Evolutionary conservation across 495 filamentous ascomycete genomes (phyloP).

Genomic region (Podospora sp.): DNA sequence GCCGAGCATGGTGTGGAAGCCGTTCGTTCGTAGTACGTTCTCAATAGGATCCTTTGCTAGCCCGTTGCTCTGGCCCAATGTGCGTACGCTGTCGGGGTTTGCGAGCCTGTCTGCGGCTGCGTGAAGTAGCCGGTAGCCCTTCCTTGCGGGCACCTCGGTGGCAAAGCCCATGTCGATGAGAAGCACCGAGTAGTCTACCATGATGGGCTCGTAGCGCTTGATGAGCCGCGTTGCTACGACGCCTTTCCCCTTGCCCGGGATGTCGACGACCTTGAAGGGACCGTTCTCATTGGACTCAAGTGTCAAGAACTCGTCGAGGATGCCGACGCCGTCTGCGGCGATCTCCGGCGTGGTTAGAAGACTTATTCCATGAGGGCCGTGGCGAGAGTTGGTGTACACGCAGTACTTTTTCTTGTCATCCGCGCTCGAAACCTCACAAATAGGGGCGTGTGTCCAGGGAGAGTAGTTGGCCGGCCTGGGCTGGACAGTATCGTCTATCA

Average conservation of each 20-base stretch:
- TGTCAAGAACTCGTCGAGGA: slow-evolving; percentile 34
- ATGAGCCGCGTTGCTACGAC: slow-evolving; percentile 40
- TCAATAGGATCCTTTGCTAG: slow-evolving; percentile 41
- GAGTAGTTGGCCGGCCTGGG: slow-evolving; percentile 7
- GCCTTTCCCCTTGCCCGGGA: slow-evolving; percentile 45
- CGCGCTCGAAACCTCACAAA: slow-evolving; percentile 29
- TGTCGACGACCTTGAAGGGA: slow-evolving; percentile 35
- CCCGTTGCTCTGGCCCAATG: slow-evolving; percentile 36
- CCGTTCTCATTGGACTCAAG: neutral
- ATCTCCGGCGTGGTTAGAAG: slow-evolving; percentile 41
- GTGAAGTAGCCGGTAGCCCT: slow-evolving; percentile 39
- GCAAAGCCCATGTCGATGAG: slow-evolving; percentile 41
- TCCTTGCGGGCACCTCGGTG: slow-evolving; percentile 28
- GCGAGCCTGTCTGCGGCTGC: slow-evolving; percentile 38
- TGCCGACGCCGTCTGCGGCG: slow-evolving; percentile 31
- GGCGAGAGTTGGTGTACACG: slow-evolving; percentile 42
- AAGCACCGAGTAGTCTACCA: slow-evolving; percentile 43
- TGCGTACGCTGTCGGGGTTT: slow-evolving; percentile 35
- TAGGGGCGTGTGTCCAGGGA: slow-evolving; percentile 43
- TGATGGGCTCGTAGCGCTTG: slow-evolving; percentile 35
- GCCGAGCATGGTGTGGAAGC: slow-evolving; percentile 37
- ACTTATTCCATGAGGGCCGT: slow-evolving; percentile 39
- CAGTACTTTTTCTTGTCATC: slow-evolving; percentile 33
- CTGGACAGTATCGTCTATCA: slow-evolving; percentile 10
- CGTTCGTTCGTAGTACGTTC: slow-evolving; percentile 46